These are phyloP conservation scores for Lactarius pseudohatsudake DNA, from an alignment of 768 basidiomycete species.

Conservation along the genomic window DNA sequence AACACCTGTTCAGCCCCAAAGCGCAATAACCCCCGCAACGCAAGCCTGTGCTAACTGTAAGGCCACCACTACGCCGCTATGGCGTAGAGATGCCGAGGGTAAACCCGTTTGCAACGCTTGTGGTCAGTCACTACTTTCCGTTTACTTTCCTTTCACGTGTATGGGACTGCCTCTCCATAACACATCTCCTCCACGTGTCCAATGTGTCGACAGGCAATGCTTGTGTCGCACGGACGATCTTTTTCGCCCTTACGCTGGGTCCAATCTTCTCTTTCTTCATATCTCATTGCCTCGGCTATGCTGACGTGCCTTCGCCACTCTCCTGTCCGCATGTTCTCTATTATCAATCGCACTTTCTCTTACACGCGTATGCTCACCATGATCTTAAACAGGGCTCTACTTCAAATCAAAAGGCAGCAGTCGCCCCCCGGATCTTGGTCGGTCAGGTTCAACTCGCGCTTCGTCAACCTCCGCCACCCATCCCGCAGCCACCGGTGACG, in stretches of 20 bases:
- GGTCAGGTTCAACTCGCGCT: constrained; percentile 27
- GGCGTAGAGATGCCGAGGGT: constrained; percentile 80
- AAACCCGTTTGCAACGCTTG: constrained; percentile 89
- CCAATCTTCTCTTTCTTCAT: constrained; percentile 20
- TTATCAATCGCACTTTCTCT: constrained; percentile 12
- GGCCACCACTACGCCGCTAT: constrained; percentile 76
- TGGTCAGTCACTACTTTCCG: constrained; percentile 57
- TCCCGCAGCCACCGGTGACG: constrained; percentile 35
- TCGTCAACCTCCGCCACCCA: constrained; percentile 29
- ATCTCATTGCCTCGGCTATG: constrained; percentile 27
- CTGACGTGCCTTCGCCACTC: constrained; percentile 24
- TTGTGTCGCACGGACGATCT: constrained; percentile 30
- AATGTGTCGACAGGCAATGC: constrained; percentile 29
- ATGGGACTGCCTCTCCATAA: constrained; percentile 34
- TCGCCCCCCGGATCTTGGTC: constrained; percentile 61
- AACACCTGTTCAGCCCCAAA: constrained; percentile 23
- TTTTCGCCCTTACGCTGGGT: constrained; percentile 16
- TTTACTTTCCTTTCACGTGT: constrained; percentile 37
- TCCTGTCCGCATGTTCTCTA: constrained; percentile 26
- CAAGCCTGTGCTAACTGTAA: constrained; percentile 67
- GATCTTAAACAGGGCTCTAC: constrained; percentile 63
- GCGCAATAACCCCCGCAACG: constrained; percentile 4
- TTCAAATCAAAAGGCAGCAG: constrained; percentile 79
- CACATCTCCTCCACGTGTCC: constrained; percentile 42
- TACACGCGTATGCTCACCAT: constrained; percentile 25